Conservation (phyloP, 2,329 filamentous ascomycete genomes). For the Neurospora crassa region DNA sequence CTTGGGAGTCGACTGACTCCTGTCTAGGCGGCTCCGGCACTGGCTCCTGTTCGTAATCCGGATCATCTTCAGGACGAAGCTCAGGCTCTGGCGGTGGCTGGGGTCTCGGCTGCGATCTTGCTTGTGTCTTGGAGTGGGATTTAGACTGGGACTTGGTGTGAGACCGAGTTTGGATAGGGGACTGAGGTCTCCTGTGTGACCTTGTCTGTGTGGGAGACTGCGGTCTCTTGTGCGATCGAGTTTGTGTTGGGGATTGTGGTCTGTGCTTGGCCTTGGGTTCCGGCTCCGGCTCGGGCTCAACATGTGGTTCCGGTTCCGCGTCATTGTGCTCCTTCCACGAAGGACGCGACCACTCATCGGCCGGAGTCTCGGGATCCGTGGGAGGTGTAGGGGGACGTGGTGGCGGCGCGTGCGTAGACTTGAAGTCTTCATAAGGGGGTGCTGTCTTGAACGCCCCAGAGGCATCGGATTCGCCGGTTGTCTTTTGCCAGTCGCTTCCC, state of each 20-base stretch:
- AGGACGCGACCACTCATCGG: slow-evolving; percentile 25
- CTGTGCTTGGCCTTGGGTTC: slow-evolving; percentile 16
- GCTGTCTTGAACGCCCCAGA: slow-evolving; percentile 23
- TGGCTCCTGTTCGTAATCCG: slow-evolving; percentile 1
- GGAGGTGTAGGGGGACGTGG: slow-evolving; percentile 18
- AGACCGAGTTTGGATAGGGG: neutral
- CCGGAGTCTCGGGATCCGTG: slow-evolving; percentile 16
- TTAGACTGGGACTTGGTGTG: neutral
- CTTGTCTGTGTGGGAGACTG: slow-evolving; percentile 14
- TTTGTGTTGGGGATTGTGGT: slow-evolving; percentile 5
- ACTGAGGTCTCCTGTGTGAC: slow-evolving; percentile 8
- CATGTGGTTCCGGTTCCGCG: neutral
- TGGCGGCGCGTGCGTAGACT: slow-evolving; percentile 16
- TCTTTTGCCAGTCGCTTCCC: slow-evolving; percentile 11
- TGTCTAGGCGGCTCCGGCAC: slow-evolving; percentile 2
- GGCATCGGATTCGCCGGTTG: slow-evolving; percentile 22
- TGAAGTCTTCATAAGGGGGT: slow-evolving; percentile 25
- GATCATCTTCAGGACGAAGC: neutral
- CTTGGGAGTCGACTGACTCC: slow-evolving; percentile 8
- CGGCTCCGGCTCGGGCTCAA: slow-evolving; percentile 8
- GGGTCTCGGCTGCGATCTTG: neutral
- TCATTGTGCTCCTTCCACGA: slow-evolving; percentile 25
- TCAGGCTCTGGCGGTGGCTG: slow-evolving; percentile 2
- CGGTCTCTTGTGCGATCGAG: slow-evolving; percentile 9
- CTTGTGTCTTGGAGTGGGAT: neutral